Evolutionary conservation across 805 yeast genomes (phyloP).

Genomic region (Sporopachydermia quercuum): DNA sequence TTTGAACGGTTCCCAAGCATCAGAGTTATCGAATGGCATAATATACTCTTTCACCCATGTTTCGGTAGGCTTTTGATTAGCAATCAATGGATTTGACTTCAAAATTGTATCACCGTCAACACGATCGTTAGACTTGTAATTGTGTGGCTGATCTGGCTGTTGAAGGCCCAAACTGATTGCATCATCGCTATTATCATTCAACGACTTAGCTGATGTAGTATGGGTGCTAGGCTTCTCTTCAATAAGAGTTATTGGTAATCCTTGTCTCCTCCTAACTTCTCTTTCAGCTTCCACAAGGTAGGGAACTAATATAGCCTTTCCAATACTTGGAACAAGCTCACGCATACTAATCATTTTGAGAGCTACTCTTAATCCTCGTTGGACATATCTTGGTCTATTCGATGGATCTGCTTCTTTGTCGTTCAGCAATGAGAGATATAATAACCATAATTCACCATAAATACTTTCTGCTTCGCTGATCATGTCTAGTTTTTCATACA

Average conservation of each 20-base stretch:
- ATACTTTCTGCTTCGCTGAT: slow-evolving; percentile 47
- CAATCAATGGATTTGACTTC: background rate
- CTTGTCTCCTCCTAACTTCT: slow-evolving; percentile 34
- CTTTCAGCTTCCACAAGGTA: slow-evolving; percentile 54
- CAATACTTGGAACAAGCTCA: slow-evolving; percentile 28
- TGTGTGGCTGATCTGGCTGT: no score
- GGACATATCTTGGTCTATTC: slow-evolving; percentile 42
- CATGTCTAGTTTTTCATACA: slow-evolving; percentile 60
- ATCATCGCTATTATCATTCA: background rate
- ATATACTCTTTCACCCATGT: slow-evolving; percentile 1
- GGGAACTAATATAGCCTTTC: slow-evolving; percentile 43
- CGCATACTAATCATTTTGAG: slow-evolving; percentile 51
- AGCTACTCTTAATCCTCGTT: slow-evolving; percentile 55
- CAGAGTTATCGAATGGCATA: slow-evolving; percentile 9
- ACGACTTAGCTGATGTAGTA: background rate
- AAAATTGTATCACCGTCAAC: background rate
- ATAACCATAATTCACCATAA: slow-evolving; percentile 50
- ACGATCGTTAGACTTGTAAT: background rate
- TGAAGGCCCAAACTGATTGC: background rate
- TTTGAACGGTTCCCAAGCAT: slow-evolving; percentile 57
- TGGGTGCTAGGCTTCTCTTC: background rate
- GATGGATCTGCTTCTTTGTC: slow-evolving; percentile 23
- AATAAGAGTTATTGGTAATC: slow-evolving; percentile 11
- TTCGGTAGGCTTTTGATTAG: background rate
- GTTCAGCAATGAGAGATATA: slow-evolving; percentile 38